phyloP scores from a whole-genome alignment of 1,139 yeast species.

The Saccharomyces hybrid region DNA sequence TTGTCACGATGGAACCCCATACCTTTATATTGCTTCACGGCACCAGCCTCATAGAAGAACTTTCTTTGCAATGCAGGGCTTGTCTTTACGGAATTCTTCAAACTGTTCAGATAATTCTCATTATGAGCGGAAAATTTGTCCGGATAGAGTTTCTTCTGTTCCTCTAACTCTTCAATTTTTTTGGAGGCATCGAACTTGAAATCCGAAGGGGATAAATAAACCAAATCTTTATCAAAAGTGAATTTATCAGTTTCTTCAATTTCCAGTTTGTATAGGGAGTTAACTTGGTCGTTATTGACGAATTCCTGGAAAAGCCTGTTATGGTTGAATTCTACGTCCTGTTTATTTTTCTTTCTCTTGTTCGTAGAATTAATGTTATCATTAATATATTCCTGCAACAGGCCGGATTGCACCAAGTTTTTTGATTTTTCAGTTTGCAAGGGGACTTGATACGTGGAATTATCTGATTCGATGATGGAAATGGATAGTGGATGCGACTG shows the following conservation, averaged over 20 bases:
- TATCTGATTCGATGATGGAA: conserved; percentile 12
- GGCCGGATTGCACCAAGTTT: conserved; percentile 13
- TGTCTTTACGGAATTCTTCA: conserved; percentile 17
- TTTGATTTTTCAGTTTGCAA: conserved; percentile 6
- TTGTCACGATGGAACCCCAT: conserved; percentile 61
- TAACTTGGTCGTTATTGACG: conserved; percentile 14
- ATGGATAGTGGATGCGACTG: conserved; percentile 16
- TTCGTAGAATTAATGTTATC: not conserved
- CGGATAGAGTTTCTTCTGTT: conserved; percentile 4
- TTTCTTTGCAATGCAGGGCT: conserved; percentile 34
- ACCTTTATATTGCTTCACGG: conserved; percentile 19
- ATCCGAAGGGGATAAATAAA: conserved; percentile 17
- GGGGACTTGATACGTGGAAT: conserved; percentile 10
- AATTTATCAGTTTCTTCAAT: conserved; percentile 7
- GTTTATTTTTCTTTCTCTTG: not conserved
- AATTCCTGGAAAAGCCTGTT: conserved; percentile 5
- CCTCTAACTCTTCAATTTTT: conserved; percentile 21
- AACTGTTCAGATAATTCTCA: conserved; percentile 21
- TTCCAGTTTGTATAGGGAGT: conserved; percentile 5
- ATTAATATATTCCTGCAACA: conserved; percentile 6
- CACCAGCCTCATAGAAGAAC: conserved; percentile 39
- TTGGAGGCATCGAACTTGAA: conserved; percentile 24
- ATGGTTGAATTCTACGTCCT: conserved; percentile 10
- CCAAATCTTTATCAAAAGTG: conserved; percentile 12
- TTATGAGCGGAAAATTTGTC: conserved; percentile 16